phyloP scores from a whole-genome alignment of 176 grass and related monocot genomes.

The Carex littledalei region DNA sequence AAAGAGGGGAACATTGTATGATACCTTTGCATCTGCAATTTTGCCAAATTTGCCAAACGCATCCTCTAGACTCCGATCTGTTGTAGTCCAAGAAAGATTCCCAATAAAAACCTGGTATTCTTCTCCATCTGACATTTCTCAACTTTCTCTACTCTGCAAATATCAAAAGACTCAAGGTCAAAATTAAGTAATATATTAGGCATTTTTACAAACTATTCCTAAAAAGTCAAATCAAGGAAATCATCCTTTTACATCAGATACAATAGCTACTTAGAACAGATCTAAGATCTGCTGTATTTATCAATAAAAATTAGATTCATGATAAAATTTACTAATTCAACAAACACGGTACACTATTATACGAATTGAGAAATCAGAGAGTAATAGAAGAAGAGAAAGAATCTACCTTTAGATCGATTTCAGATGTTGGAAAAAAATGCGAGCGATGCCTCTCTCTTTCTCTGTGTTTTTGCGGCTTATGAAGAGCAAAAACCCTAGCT shows the following conservation, averaged over 20 bases:
- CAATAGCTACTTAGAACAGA: background rate
- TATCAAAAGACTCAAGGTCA: background rate
- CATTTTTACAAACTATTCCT: background rate
- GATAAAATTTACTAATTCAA: background rate
- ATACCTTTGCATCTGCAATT: conserved; percentile 83
- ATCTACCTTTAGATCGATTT: too few relatives aligned
- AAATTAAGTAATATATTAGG: background rate
- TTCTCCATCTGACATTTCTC: conserved; percentile 39
- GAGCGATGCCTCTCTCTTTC: background rate
- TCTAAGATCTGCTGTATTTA: background rate
- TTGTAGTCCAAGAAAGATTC: conserved; percentile 84
- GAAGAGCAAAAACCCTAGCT: conserved; percentile 9
- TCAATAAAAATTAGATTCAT: background rate
- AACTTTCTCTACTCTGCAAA: background rate
- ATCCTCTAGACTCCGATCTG: conserved; percentile 57
- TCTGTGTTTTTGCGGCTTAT: background rate
- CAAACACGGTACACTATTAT: background rate
- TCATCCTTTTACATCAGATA: background rate
- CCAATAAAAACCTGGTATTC: conserved; percentile 87
- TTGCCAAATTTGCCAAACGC: conserved; percentile 75
- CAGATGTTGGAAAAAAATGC: background rate
- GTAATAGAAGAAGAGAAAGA: too few relatives aligned
- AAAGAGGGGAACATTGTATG: background rate
- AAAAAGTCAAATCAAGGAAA: background rate
- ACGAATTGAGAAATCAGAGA: background rate